Evolutionary conservation across 2,329 filamentous ascomycete species (phyloP), one percentile per base, ranked within the genome.

Genomic region (Uncinocarpus reesii): DNA sequence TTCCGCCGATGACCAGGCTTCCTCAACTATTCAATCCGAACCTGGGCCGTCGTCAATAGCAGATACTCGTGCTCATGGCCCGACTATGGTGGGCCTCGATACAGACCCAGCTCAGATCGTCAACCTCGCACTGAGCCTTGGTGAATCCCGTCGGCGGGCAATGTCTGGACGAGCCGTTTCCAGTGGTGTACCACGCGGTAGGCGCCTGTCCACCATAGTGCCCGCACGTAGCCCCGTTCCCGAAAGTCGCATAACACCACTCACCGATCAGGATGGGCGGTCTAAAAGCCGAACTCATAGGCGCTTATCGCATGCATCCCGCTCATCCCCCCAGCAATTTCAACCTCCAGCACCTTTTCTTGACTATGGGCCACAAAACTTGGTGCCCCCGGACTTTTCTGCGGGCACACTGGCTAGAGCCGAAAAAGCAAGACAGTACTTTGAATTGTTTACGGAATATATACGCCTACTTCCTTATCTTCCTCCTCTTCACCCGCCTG

Each of bases 61-160:
- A 23, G 31, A 38, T 38, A n/a, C 23, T 28, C 7, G 16, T 7
- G n/a, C 32, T 43, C 24, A 42, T 29, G 26, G 32, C 2, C 23
- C 38, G 28, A 16, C 38, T 42, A 29, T 45, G 7, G 23, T 48
- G 56, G 71, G 66, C 4, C 61, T 84, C 16, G 80, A 87, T 57
- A 75, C 84, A 51, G 89, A 95, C 59, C 84, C 89, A 6, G 79
- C 83, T 3, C 86, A 95, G 64, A 93, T 96, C 54, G 87, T 96
- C 35, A 88, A 88, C 59, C 85, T 96, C 77, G 90, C 90, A 1
- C 68, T 96, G 57, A 92, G 83, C 55, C 68, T 96, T 42, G 94
- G 85, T 69, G 87, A 95, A 65, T 59, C 79, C 80, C 55, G 79
- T 79, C 51, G 42, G 18, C 51, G 50, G 28, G 46, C 7, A 4